Percentiles rank a stretch among this genome's conserved stretches.
These are phyloP conservation scores for Solanum arcanum DNA, from an alignment of 257 asterid species.

Conservation along the genomic window DNA sequence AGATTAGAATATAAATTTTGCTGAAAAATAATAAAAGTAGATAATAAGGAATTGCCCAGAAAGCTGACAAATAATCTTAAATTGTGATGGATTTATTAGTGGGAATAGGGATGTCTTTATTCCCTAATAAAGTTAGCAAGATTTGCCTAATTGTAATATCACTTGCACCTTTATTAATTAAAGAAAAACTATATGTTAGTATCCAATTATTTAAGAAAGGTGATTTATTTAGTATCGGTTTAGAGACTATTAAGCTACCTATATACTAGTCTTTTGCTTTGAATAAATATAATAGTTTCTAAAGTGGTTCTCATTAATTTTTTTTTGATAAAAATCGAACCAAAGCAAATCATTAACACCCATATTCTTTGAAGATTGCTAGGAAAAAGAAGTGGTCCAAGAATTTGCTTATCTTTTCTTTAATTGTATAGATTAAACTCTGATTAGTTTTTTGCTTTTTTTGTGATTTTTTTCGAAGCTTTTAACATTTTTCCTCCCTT, in stretches of 20 bases:
- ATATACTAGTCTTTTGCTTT: not conserved
- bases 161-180: not conserved
- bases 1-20: not conserved
- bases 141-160: not conserved
- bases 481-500: not conserved
- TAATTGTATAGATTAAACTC: not conserved
- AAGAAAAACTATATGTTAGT: not conserved
- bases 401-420: not conserved
- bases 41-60: not conserved
- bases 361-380: not conserved
- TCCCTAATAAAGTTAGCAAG: not conserved
- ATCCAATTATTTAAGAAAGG: not conserved
- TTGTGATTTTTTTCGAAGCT: not conserved
- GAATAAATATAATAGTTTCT: not conserved
- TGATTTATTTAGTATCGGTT: not conserved
- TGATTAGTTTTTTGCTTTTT: not conserved
- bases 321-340: not conserved
- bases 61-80: not conserved
- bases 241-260: not conserved
- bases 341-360: not conserved
- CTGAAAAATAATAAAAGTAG: not conserved
- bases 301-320: not conserved
- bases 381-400: not conserved
- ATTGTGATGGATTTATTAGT: not conserved
- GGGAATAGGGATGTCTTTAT: not conserved